These are phyloP conservation scores for Ogataea pini DNA, from an alignment of 805 yeast species.

Conservation along the genomic window DNA sequence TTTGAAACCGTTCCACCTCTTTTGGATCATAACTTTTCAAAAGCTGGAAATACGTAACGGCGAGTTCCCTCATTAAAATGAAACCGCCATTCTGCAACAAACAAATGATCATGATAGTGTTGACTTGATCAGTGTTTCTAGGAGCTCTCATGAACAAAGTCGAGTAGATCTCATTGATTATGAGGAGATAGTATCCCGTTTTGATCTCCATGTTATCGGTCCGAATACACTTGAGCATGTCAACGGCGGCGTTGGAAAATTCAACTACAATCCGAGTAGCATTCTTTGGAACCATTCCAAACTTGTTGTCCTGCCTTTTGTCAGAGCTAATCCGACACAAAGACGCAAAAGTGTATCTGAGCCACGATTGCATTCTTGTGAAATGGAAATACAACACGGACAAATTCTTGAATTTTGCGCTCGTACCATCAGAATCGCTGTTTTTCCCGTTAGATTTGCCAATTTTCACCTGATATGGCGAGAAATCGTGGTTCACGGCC, in stretches of 20 bases:
- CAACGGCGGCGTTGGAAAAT: slow-evolving; percentile 25
- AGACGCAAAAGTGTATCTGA: slow-evolving; percentile 34
- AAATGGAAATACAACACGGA: slow-evolving; percentile 54
- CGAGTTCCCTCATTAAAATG: slow-evolving; percentile 33
- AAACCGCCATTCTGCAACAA: slow-evolving; percentile 55
- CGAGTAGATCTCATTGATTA: slow-evolving; percentile 30
- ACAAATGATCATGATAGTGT: slow-evolving; percentile 45
- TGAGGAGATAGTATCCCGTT: slow-evolving; percentile 28
- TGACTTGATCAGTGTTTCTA: slow-evolving; percentile 32
- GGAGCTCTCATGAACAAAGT: slow-evolving; percentile 24
- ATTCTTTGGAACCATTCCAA: slow-evolving; percentile 29
- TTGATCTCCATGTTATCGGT: slow-evolving; percentile 26
- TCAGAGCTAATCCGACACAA: slow-evolving; percentile 33
- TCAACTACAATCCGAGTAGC: slow-evolving; percentile 29
- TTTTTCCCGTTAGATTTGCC: slow-evolving; percentile 41
- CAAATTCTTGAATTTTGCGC: slow-evolving; percentile 64
- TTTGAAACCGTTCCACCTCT: slow-evolving; percentile 20
- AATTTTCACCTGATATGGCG: slow-evolving; percentile 45
- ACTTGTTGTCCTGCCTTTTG: slow-evolving; percentile 46
- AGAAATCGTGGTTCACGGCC: slow-evolving; percentile 35
- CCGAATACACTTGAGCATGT: slow-evolving; percentile 17
- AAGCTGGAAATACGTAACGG: slow-evolving; percentile 22
- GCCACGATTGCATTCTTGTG: slow-evolving; percentile 47
- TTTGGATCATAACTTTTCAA: slow-evolving; percentile 26
- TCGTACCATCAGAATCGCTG: slow-evolving; percentile 44